phyloP scores from a whole-genome alignment of 768 basidiomycete genomes.

The Suillus occidentalis region DNA sequence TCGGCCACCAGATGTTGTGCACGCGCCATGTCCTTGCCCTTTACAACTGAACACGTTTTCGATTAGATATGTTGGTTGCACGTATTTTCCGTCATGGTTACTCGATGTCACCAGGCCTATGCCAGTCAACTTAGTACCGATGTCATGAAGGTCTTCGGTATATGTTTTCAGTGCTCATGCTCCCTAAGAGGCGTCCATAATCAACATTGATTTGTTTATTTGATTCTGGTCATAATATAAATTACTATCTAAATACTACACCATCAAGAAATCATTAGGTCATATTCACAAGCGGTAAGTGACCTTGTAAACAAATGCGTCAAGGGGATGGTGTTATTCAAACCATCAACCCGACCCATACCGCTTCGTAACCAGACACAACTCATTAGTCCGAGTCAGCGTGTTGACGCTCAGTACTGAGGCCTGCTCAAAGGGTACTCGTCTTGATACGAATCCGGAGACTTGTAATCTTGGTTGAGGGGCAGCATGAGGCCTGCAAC shows the following conservation, averaged over 20 bases:
- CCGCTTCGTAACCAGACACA: background rate
- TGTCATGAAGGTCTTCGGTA: background rate
- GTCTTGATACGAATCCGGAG: constrained; percentile 13
- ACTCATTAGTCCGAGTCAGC: background rate
- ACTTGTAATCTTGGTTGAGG: constrained; percentile 20
- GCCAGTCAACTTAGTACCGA: background rate
- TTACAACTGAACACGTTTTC: constrained; percentile 44
- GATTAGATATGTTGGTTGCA: background rate
- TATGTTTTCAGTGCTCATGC: background rate
- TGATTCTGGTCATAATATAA: background rate
- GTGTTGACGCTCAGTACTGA: background rate
- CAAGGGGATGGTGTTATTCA: background rate
- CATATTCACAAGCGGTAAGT: background rate
- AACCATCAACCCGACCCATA: background rate
- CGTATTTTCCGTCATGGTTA: background rate
- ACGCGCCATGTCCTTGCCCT: constrained; percentile 83
- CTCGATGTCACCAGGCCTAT: background rate
- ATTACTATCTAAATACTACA: background rate
- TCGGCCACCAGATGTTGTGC: constrained; percentile 72
- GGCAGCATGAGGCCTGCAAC: constrained; percentile 22
- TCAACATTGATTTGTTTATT: background rate
- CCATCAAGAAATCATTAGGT: background rate
- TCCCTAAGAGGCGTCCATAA: background rate
- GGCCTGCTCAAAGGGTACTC: constrained; percentile 34
- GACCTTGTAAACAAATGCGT: background rate